Evolutionary conservation across 257 asterid genomes (phyloP), one percentile per base, ranked within the genome.

Genomic region (Apocynum venetum): DNA sequence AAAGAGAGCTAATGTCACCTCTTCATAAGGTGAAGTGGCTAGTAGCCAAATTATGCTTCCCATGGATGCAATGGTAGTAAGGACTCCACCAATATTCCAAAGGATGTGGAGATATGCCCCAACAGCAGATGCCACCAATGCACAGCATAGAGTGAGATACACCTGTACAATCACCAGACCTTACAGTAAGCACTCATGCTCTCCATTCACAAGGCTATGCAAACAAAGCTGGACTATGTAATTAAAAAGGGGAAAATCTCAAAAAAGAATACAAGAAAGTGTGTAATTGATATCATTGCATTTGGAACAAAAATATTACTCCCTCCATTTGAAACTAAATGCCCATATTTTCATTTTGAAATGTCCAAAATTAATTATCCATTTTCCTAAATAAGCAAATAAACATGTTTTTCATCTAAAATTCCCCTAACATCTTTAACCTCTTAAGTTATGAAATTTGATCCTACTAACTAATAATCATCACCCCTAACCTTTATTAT

Each of bases 41-140:
- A 88, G 81, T 41, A 96, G 82, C 99, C 97, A 91, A 56, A 77
- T 48, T 56, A 91, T 89, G 87, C 87, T 77, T 65, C 93, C 98
- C 48, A 91, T 35, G 76, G 85, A 85, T 66, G 92, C 99, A 49
- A 93, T 43, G 4, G 88, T 75, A 3, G 99, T 96, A 38, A 96
- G 91, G 31, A 83, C 13, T 48, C 99, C 99, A 59, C 99, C 99
- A 35, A 93, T 80, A 74, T 96, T 92, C 93, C 91, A 89, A 5
- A 96, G 95, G 63, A 93, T 88, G 84, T 96, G 99, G 76, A 91
- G 87, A 83, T 96, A 96, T 56, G 89, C 93, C 48, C 99, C 98
- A 68, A 87, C 83, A 19, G 97, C 99, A 0, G 92, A 87, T 41
- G 99, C 97, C 31, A 93, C 85, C 75, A 96, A 78, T 1, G 97